phyloP scores from a whole-genome alignment of 257 asterid species.

The Osmanthus fragrans region DNA sequence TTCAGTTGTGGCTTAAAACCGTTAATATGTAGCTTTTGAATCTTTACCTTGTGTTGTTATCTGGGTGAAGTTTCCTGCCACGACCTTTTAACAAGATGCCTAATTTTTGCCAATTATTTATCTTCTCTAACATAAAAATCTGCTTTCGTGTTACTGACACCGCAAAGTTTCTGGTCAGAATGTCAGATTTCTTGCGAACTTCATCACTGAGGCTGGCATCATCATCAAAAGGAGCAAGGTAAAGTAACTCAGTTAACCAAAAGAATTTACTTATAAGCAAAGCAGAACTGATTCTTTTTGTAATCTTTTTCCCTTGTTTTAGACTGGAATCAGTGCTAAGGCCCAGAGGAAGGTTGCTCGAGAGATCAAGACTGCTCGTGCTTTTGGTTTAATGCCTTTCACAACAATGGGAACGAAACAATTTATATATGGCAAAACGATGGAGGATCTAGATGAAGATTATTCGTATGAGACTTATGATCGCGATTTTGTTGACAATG shows the following conservation, averaged over 20 bases:
- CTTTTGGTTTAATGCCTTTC: conserved; percentile 97
- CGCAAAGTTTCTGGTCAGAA: conserved; percentile 49
- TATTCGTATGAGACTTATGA: neutral
- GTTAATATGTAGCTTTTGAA: neutral
- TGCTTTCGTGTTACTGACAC: neutral
- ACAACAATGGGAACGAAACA: conserved; percentile 93
- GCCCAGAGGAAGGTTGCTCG: conserved; percentile 57
- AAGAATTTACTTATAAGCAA: neutral
- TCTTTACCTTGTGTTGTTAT: neutral
- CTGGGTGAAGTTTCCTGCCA: neutral
- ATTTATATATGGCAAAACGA: conserved; percentile 57
- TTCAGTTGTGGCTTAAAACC: neutral
- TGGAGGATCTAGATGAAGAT: conserved; percentile 52
- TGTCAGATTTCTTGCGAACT: conserved; percentile 83
- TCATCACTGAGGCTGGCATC: conserved; percentile 87
- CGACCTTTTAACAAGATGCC: neutral
- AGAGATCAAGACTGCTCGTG: conserved; percentile 59
- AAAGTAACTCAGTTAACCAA: neutral
- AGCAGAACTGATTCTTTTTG: neutral
- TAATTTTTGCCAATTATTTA: neutral
- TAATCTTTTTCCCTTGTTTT: neutral
- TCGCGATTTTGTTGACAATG: conserved; percentile 48
- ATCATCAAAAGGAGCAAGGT: conserved; percentile 89
- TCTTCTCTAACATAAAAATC: neutral
- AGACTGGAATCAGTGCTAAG: conserved; percentile 57